phyloP scores from a whole-genome alignment of 257 asterid species.

The Hygrophila difformis region DNA sequence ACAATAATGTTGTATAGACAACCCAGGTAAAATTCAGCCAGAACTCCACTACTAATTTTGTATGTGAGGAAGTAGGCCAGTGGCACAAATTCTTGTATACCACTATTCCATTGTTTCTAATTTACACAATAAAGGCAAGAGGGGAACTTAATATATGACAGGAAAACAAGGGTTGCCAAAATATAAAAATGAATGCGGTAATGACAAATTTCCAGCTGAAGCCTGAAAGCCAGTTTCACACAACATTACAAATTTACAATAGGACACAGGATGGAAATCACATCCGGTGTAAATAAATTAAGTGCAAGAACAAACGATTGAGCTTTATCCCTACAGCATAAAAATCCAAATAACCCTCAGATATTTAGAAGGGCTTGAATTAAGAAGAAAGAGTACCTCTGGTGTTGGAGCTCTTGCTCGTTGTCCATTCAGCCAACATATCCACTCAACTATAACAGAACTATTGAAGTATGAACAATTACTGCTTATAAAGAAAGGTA shows the following conservation, averaged over 20 bases:
- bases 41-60: not conserved
- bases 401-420: conserved; percentile 82
- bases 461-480: conserved; percentile 26
- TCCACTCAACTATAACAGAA: conserved; percentile 89
- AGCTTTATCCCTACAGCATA: not conserved
- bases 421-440: conserved; percentile 97
- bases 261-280: too few relatives aligned
- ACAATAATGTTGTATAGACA: too few relatives aligned
- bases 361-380: not conserved
- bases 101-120: not conserved
- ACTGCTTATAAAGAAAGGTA: conserved; percentile 15
- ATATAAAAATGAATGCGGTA: too few relatives aligned
- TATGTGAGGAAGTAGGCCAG: not conserved
- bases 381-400: conserved; percentile 44
- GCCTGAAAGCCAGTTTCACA: too few relatives aligned
- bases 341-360: not conserved
- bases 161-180: too few relatives aligned
- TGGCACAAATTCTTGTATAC: not conserved
- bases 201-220: too few relatives aligned
- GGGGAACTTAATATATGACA: too few relatives aligned
- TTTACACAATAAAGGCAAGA: not conserved
- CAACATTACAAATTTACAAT: too few relatives aligned
- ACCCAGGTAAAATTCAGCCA: not conserved
- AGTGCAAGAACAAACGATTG: conserved; percentile 5
- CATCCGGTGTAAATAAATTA: not conserved